phyloP scores from a whole-genome alignment of 768 basidiomycete genomes.

The Amanita muscaria region DNA sequence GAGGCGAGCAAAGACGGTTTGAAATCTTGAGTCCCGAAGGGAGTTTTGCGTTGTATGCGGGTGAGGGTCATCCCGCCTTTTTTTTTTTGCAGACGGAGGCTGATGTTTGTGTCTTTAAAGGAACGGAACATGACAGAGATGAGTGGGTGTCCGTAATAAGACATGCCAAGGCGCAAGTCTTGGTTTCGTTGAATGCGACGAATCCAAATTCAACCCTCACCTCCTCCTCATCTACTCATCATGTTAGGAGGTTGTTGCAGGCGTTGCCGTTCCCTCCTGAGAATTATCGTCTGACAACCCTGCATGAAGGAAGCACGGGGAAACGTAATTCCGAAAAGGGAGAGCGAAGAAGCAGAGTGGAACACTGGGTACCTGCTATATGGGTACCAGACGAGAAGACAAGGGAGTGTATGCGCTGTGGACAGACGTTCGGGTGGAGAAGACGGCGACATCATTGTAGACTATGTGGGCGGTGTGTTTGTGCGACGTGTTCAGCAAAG shows the following conservation, averaged over 20 bases:
- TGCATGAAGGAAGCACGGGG: slow-evolving; percentile 13
- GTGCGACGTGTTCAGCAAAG: slow-evolving; percentile 72
- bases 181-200: slow-evolving; percentile 61
- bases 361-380: slow-evolving; percentile 82
- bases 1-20: slow-evolving; percentile 44
- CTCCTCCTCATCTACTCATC: slow-evolving; percentile 65
- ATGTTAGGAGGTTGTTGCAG: slow-evolving; percentile 64
- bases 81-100: background rate
- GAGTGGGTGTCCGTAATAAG: slow-evolving; percentile 64
- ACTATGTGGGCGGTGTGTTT: slow-evolving; percentile 80
- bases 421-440: slow-evolving; percentile 65
- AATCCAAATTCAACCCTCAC: slow-evolving; percentile 78
- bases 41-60: slow-evolving; percentile 67
- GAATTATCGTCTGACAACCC: slow-evolving; percentile 33
- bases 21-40: slow-evolving; percentile 72
- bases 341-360: slow-evolving; percentile 44
- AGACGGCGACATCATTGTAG: slow-evolving; percentile 81
- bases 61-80: slow-evolving; percentile 32
- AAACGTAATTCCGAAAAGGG: slow-evolving; percentile 8
- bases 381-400: slow-evolving; percentile 89
- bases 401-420: slow-evolving; percentile 81
- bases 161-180: slow-evolving; percentile 58
- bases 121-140: slow-evolving; percentile 45
- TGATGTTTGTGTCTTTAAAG: slow-evolving; percentile 23
- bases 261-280: slow-evolving; percentile 62